Evolutionary conservation across 345 rosid species (phyloP).

Genomic region (Rhizophora apiculata): DNA sequence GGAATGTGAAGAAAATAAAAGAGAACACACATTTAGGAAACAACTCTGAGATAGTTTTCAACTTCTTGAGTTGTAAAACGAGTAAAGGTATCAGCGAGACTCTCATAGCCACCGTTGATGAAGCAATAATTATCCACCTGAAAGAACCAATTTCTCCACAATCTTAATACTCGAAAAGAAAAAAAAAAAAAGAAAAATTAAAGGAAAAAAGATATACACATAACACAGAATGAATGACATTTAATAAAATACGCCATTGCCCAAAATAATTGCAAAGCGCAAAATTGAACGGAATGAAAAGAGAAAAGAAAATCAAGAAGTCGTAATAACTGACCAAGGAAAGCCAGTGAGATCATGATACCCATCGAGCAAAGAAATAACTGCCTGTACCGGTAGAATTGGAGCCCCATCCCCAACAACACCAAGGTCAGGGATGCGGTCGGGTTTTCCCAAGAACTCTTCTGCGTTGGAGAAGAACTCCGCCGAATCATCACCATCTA

Average conservation of each 20-base stretch:
- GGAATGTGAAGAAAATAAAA: not conserved
- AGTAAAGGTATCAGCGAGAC: slow-evolving; percentile 55
- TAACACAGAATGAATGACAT: too few species aligned
- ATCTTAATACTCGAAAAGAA: not conserved
- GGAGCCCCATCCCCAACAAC: slow-evolving; percentile 26
- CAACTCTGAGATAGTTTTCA: slow-evolving; percentile 49
- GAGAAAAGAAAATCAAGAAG: not conserved
- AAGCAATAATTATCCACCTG: slow-evolving; percentile 85
- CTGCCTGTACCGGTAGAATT: slow-evolving; percentile 43
- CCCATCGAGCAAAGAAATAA: slow-evolving; percentile 61
- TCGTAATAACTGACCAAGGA: slow-evolving; percentile 55
- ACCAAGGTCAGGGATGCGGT: slow-evolving; percentile 19
- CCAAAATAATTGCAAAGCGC: too few species aligned
- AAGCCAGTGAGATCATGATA: slow-evolving; percentile 74
- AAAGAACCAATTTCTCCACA: not conserved
- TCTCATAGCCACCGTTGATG: slow-evolving; percentile 73
- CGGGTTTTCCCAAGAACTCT: slow-evolving; percentile 12
- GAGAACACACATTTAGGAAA: slow-evolving; percentile 62
- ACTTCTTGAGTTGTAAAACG: slow-evolving; percentile 60
- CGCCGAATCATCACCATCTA: slow-evolving; percentile 11
- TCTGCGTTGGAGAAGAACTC: slow-evolving; percentile 18
- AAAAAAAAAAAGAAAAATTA: not conserved
- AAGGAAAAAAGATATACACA: too few species aligned
- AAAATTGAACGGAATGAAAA: not conserved
- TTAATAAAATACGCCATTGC: too few species aligned